phyloP scores from a whole-genome alignment of 768 basidiomycete species.

The Termitomyces titanicus region DNA sequence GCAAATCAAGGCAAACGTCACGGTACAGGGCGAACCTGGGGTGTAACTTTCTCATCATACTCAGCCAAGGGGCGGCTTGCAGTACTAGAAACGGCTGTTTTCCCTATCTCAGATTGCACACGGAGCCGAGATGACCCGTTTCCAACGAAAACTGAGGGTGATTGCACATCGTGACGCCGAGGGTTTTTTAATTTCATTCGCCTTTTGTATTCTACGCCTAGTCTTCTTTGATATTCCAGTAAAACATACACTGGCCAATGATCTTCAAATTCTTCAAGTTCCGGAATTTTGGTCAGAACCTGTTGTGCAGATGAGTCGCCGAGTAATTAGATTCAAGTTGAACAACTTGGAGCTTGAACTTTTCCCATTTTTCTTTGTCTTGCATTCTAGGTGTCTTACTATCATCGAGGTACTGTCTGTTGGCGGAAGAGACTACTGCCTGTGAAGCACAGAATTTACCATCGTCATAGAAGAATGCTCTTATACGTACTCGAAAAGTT shows the following conservation, averaged over 20 bases:
- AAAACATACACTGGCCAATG: neutral
- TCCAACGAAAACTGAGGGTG: neutral
- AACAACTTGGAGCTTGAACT: neutral
- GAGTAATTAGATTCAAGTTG: neutral
- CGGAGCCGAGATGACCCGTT: neutral
- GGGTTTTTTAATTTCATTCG: neutral
- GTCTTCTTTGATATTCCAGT: neutral
- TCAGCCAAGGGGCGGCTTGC: too few relatives aligned
- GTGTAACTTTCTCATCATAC: neutral
- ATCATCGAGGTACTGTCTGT: neutral
- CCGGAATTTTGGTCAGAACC: neutral
- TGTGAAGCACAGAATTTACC: neutral
- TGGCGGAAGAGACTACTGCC: neutral
- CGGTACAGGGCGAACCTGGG: neutral
- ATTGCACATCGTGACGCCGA: neutral
- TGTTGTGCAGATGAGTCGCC: neutral
- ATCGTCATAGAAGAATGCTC: neutral
- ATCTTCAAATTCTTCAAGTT: neutral
- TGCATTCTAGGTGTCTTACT: neutral
- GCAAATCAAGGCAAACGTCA: neutral
- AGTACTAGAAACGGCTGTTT: neutral
- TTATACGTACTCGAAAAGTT: neutral
- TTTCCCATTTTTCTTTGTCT: neutral
- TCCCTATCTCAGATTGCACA: neutral
- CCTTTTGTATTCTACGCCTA: rapidly evolving